Conservation (phyloP, 2,329 filamentous ascomycete genomes). For the Zasmidium angulare region DNA sequence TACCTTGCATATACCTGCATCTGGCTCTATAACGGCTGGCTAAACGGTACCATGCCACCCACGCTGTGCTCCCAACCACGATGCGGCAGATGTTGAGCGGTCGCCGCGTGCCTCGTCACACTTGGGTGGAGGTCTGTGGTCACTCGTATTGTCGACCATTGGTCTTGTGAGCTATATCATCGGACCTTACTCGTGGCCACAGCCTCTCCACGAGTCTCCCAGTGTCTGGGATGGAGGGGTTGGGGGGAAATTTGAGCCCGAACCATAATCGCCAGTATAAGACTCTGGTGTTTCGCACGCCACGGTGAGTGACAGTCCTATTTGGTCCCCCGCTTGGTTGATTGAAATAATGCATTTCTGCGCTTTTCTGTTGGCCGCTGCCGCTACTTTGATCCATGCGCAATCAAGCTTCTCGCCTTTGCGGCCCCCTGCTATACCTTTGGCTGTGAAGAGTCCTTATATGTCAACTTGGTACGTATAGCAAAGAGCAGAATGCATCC, state of each 20-base stretch:
- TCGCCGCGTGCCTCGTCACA: too few relatives aligned
- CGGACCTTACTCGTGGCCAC: background rate
- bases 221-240: background rate
- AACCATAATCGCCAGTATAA: background rate
- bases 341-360: conserved; percentile 16
- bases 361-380: conserved; percentile 13
- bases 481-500: conserved; percentile 55
- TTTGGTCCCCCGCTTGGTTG: background rate
- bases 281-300: background rate
- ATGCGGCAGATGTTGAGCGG: background rate
- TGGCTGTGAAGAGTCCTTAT: conserved; percentile 74
- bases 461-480: conserved; percentile 67
- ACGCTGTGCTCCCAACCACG: background rate
- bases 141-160: background rate
- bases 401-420: conserved; percentile 62
- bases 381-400: conserved; percentile 19
- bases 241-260: background rate
- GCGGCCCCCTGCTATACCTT: conserved; percentile 66
- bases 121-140: background rate
- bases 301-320: background rate
- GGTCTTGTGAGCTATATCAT: background rate
- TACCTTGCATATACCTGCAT: background rate
- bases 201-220: background rate
- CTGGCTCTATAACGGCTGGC: background rate
- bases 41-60: background rate